Percentiles rank a stretch among this genome's conserved stretches.
These are phyloP conservation scores for Nigrospora oryzae DNA, from an alignment of 2,329 filamentous ascomycete species.

Conservation along the genomic window DNA sequence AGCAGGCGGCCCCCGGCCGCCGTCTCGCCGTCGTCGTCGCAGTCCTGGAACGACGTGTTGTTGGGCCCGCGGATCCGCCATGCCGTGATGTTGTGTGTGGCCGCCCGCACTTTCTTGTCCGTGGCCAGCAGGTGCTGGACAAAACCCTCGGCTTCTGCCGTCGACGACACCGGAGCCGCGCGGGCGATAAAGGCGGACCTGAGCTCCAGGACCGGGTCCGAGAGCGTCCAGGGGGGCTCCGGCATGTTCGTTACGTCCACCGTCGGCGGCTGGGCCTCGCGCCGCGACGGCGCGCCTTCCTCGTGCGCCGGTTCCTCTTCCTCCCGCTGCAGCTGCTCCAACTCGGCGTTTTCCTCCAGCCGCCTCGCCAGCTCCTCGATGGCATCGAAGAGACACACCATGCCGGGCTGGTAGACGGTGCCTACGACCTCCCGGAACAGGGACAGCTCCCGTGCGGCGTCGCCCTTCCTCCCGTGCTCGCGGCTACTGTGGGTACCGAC, in stretches of 20 bases:
- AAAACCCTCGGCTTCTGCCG: conserved; percentile 61
- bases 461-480: conserved; percentile 56
- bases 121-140: conserved; percentile 69
- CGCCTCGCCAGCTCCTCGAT: conserved; percentile 61
- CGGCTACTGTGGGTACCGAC: conserved; percentile 75
- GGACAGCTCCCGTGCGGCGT: conserved; percentile 62
- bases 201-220: conserved; percentile 66
- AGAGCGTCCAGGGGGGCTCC: conserved; percentile 60
- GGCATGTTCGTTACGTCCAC: conserved; percentile 11
- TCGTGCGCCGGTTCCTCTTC: conserved; percentile 10
- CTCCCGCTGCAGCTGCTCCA: conserved; percentile 13
- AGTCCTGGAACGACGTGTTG: conserved; percentile 68
- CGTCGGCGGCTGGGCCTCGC: background rate
- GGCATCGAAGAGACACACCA: conserved; percentile 86
- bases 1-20: conserved; percentile 80
- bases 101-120: conserved; percentile 76
- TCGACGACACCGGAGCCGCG: conserved; percentile 59
- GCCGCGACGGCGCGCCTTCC: background rate
- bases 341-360: conserved; percentile 20
- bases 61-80: conserved; percentile 69
- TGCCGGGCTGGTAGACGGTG: conserved; percentile 61
- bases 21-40: conserved; percentile 91
- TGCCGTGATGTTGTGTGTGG: conserved; percentile 92
- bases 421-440: conserved; percentile 59
- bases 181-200: conserved; percentile 85